These are phyloP conservation scores for Prunus yedoensis DNA, from an alignment of 331 rosid species.

Conservation along the genomic window DNA sequence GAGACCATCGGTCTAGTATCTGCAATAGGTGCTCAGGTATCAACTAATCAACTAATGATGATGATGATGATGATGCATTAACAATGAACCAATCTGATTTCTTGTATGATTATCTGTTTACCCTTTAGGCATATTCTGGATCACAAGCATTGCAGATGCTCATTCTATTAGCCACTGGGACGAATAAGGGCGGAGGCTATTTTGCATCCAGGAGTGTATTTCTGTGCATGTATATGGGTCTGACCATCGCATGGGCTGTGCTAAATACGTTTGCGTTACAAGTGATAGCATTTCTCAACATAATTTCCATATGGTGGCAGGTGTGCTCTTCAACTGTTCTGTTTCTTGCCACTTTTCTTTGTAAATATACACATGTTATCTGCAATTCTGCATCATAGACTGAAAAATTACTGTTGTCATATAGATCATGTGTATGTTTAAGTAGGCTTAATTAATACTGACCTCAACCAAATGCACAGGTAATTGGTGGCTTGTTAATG, in stretches of 20 bases:
- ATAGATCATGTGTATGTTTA: neutral
- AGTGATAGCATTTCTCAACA: conserved; percentile 28
- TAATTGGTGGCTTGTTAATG: conserved; percentile 24
- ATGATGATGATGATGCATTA: neutral
- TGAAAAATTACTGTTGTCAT: too few species aligned
- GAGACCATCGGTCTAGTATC: conserved; percentile 30
- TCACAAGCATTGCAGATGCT: conserved; percentile 32
- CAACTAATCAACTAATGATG: neutral
- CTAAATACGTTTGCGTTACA: conserved; percentile 26
- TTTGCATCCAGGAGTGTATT: conserved; percentile 25
- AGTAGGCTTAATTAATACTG: neutral
- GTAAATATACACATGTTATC: neutral
- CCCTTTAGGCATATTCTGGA: conserved; percentile 27
- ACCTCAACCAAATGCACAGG: conserved; percentile 10
- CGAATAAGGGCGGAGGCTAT: conserved; percentile 34
- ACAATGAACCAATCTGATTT: neutral
- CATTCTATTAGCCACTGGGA: conserved; percentile 30
- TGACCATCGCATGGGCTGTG: conserved; percentile 21
- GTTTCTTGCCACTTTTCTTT: neutral
- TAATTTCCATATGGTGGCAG: conserved; percentile 36
- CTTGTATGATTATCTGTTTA: neutral
- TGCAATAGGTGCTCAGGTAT: conserved; percentile 34
- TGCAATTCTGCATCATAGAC: too few species aligned
- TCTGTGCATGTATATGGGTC: conserved; percentile 17
- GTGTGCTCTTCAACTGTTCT: neutral